A percentile compares a stretch with the other conserved stretches of the same genome.
Conservation (phyloP, 495 filamentous ascomycete genomes). For the Aspergillus mulundensis region DNA sequence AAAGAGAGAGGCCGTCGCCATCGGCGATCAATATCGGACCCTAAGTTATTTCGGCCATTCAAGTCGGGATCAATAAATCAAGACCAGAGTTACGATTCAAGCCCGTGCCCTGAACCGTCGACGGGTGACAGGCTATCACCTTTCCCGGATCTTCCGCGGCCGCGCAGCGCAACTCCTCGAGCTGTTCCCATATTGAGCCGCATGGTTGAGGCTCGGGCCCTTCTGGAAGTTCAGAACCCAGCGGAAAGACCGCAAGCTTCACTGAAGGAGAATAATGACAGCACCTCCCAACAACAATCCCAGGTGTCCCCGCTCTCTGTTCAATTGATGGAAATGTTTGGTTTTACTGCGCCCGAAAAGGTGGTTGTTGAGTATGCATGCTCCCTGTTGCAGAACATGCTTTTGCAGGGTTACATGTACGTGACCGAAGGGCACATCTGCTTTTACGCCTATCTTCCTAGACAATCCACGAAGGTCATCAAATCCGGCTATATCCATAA, state of each 20-base stretch:
- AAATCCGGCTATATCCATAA: constrained; percentile 91
- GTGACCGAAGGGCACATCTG: constrained; percentile 91
- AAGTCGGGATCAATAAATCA: constrained; percentile 42
- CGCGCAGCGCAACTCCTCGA: constrained; percentile 42
- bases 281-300: constrained; percentile 22
- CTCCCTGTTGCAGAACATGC: constrained; percentile 86
- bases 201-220: constrained; percentile 76
- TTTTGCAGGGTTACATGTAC: constrained; percentile 95
- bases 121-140: constrained; percentile 17
- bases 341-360: constrained; percentile 75
- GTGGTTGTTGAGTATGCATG: constrained; percentile 91
- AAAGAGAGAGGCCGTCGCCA: constrained; percentile 43
- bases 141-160: constrained; percentile 21
- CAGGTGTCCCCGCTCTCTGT: constrained; percentile 52
- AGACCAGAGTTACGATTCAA: constrained; percentile 10
- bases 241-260: constrained; percentile 20
- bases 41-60: constrained; percentile 56
- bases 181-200: constrained; percentile 73
- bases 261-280: constrained; percentile 17
- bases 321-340: constrained; percentile 83
- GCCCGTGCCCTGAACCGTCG: constrained; percentile 16
- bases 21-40: constrained; percentile 57
- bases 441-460: constrained; percentile 94
- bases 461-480: constrained; percentile 72
- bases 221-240: constrained; percentile 44